Conservation (phyloP, 1,284 basidiomycete genomes). For the Neotropicomus parvogracilis region DNA sequence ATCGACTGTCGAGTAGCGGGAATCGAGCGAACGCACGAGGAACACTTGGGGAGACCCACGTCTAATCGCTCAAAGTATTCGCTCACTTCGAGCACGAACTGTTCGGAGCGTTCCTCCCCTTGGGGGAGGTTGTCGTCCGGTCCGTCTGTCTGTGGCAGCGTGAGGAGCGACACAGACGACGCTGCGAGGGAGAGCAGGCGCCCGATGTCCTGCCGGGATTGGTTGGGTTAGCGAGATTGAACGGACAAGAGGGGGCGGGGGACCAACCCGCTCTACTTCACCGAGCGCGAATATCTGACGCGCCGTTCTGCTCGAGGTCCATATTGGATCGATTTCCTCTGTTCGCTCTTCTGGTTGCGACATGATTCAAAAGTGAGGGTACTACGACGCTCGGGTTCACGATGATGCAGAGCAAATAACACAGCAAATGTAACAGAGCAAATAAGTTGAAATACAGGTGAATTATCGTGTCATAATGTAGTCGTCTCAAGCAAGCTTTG, state of each 20-base stretch:
- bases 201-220: constrained; percentile 58
- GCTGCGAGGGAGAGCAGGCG: constrained; percentile 69
- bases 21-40: neutral
- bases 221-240: neutral
- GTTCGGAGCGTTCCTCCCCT: constrained; percentile 76
- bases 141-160: constrained; percentile 71
- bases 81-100: constrained; percentile 77
- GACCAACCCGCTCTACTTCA: constrained; percentile 72
- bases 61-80: constrained; percentile 80
- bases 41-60: constrained; percentile 45
- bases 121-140: constrained; percentile 64
- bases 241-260: neutral
- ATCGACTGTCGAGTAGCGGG: constrained; percentile 47
- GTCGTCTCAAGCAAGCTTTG: constrained; percentile 44
- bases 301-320: constrained; percentile 76
- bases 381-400: neutral
- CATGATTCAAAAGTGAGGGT: constrained; percentile 5
- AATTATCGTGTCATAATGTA: constrained; percentile 33
- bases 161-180: constrained; percentile 70
- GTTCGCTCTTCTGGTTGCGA: constrained; percentile 18
- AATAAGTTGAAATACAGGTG: constrained; percentile 28
- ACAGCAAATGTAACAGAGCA: constrained; percentile 31
- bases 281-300: constrained; percentile 75
- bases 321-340: constrained; percentile 63
- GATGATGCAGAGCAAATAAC: constrained; percentile 23